phyloP scores from a whole-genome alignment of 2,329 filamentous ascomycete species.

The Harringtonia aguacate region DNA sequence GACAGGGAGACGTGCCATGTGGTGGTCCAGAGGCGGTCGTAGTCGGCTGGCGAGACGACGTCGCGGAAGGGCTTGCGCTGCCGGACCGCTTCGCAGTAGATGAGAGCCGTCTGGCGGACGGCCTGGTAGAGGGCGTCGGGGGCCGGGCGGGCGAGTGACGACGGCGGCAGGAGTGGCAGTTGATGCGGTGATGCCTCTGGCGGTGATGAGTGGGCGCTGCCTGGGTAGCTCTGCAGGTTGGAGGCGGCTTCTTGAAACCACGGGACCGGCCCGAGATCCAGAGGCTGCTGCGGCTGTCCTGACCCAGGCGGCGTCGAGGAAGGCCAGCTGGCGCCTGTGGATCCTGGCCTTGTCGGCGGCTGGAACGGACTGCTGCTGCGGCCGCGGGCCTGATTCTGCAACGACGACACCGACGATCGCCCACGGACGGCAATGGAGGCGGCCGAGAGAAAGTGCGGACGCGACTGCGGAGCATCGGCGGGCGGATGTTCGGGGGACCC shows the following conservation, averaged over 20 bases:
- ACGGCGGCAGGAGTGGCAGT: too few relatives aligned
- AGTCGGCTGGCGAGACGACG: conserved; percentile 27
- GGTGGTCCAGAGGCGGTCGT: conserved; percentile 32
- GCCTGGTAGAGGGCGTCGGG: conserved; percentile 35
- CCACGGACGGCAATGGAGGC: not conserved
- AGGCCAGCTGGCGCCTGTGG: not conserved
- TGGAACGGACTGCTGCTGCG: not conserved
- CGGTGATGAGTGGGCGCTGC: too few relatives aligned
- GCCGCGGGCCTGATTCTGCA: not conserved
- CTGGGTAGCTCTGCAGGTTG: too few relatives aligned
- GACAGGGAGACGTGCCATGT: conserved; percentile 35
- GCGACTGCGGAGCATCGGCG: not conserved
- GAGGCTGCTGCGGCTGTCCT: too few relatives aligned
- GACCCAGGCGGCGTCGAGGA: too few relatives aligned
- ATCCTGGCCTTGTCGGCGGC: not conserved
- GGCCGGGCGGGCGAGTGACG: not conserved
- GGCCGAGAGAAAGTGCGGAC: not conserved
- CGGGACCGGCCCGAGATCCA: too few relatives aligned
- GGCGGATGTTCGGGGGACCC: conserved; percentile 3
- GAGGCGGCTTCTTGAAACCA: too few relatives aligned
- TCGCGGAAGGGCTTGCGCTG: conserved; percentile 28
- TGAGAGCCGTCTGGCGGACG: conserved; percentile 32
- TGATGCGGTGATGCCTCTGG: too few relatives aligned
- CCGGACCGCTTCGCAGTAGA: conserved; percentile 37
- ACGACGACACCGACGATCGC: not conserved